These are phyloP conservation scores for Aspergillus haitiensis DNA, from an alignment of 495 filamentous ascomycete species.

Conservation along the genomic window DNA sequence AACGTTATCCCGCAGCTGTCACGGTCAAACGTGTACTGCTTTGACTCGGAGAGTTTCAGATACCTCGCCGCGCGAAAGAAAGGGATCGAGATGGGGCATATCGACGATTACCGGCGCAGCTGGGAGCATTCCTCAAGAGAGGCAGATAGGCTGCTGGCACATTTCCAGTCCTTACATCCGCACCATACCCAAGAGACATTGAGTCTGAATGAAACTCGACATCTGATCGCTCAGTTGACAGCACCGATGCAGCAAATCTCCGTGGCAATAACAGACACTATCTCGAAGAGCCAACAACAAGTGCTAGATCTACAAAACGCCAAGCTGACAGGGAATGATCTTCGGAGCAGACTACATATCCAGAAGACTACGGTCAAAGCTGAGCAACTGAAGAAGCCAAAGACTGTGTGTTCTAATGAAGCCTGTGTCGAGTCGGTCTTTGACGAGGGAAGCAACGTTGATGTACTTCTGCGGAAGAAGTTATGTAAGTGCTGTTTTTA, in stretches of 20 bases:
- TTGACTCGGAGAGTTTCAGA: constrained; percentile 15
- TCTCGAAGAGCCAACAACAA: constrained; percentile 8
- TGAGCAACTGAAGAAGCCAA: constrained; percentile 6
- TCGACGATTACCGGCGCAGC: constrained; percentile 14
- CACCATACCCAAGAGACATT: constrained; percentile 15
- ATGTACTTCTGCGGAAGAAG: constrained; percentile 11
- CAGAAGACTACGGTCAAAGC: constrained; percentile 12
- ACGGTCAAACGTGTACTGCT: constrained; percentile 11
- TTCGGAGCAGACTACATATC: constrained; percentile 4
- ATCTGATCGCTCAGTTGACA: constrained; percentile 14
- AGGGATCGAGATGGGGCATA: constrained; percentile 16
- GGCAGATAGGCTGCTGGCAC: constrained; percentile 10
- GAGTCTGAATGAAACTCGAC: constrained; percentile 14
- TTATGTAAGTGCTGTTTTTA: not conserved
- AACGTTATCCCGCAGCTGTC: constrained; percentile 10
- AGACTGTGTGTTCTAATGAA: constrained; percentile 12
- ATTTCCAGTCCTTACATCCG: constrained; percentile 11
- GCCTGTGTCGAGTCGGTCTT: constrained; percentile 8
- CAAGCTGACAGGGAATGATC: not conserved
- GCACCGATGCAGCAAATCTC: constrained; percentile 16
- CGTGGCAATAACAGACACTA: constrained; percentile 12
- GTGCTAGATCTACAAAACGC: not conserved
- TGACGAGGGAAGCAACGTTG: not conserved
- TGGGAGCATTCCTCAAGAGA: constrained; percentile 12
- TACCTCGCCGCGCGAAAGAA: constrained; percentile 9